Percentiles rank a stretch among this genome's conserved stretches.
Conservation (phyloP, 2,329 filamentous ascomycete species). For the Niveomyces coronatus region DNA sequence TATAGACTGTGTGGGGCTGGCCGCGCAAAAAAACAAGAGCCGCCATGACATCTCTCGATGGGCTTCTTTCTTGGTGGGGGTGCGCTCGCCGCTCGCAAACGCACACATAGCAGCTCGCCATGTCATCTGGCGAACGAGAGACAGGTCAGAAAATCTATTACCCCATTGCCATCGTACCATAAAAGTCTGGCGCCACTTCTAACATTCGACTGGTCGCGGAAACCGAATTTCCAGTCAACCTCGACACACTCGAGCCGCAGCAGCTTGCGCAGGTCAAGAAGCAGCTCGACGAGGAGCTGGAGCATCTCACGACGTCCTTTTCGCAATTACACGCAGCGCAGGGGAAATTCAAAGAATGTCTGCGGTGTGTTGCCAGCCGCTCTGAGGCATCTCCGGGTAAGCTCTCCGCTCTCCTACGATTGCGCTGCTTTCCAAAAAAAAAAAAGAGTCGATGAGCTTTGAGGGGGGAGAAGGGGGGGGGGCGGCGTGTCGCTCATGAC, state of each 20-base stretch:
- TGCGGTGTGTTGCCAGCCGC: conserved; percentile 56
- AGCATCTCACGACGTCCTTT: conserved; percentile 86
- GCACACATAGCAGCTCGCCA: not conserved
- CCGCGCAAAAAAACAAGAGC: too few relatives aligned
- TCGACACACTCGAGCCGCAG: conserved; percentile 69
- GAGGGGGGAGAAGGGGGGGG: too few relatives aligned
- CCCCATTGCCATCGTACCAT: not conserved
- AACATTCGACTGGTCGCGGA: not conserved
- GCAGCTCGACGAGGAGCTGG: conserved; percentile 90
- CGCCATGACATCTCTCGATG: conserved; percentile 3
- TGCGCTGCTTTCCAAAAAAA: too few relatives aligned
- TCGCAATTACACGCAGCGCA: conserved; percentile 83
- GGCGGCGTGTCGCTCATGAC: too few relatives aligned
- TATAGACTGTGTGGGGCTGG: too few relatives aligned
- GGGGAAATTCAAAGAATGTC: conserved; percentile 83
- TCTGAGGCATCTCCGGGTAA: conserved; percentile 13
- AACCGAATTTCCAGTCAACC: conserved; percentile 48
- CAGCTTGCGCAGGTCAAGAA: conserved; percentile 90
- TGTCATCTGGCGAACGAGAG: conserved; percentile 8
- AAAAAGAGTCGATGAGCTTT: too few relatives aligned
- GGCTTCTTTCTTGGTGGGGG: too few relatives aligned
- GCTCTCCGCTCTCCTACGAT: not conserved
- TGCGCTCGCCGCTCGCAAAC: not conserved
- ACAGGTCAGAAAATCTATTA: conserved; percentile 3
- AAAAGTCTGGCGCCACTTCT: not conserved